Evolutionary conservation across 2,329 filamentous ascomycete species (phyloP).

Genomic region (Pseudopyrenochaeta lycopersici): DNA sequence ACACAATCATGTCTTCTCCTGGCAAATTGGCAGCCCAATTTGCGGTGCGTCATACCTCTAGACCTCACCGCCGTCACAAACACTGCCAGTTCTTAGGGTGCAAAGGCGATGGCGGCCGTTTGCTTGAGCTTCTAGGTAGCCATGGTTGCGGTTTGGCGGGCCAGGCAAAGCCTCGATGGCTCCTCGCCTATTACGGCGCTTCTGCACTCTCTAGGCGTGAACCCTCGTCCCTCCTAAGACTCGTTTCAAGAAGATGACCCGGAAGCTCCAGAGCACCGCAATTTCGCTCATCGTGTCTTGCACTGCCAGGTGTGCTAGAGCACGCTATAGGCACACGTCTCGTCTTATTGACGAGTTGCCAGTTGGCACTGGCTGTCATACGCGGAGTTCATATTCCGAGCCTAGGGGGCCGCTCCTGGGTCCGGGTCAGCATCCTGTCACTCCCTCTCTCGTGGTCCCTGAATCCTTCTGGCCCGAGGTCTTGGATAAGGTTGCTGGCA

Average conservation of each 20-base stretch:
- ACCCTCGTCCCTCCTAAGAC: slow-evolving; percentile 3
- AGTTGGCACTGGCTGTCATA: slow-evolving; percentile 29
- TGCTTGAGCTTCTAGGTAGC: slow-evolving; percentile 6
- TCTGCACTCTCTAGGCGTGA: slow-evolving; percentile 9
- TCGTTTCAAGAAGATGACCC: slow-evolving; percentile 11
- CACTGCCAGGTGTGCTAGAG: background rate
- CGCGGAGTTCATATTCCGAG: slow-evolving; percentile 36
- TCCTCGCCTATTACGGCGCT: background rate
- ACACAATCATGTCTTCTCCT: slow-evolving; percentile 9
- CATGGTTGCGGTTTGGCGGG: slow-evolving; percentile 8
- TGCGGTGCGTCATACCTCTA: slow-evolving; percentile 19
- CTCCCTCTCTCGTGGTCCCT: slow-evolving; percentile 37
- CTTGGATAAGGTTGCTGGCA: slow-evolving; percentile 45
- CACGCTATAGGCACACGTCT: slow-evolving; percentile 12
- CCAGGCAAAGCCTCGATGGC: slow-evolving; percentile 4
- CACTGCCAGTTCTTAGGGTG: background rate
- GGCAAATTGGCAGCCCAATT: slow-evolving; percentile 3
- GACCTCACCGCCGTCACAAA: slow-evolving; percentile 29
- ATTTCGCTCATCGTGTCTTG: slow-evolving; percentile 8
- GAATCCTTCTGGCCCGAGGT: slow-evolving; percentile 38
- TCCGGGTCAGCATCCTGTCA: slow-evolving; percentile 25
- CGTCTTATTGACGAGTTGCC: slow-evolving; percentile 19
- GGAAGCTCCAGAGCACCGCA: slow-evolving; percentile 10
- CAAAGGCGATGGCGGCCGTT: background rate
- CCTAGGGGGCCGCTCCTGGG: slow-evolving; percentile 21